These are phyloP conservation scores for Flaveria floridana DNA, from an alignment of 140 eudicot species.

Conservation along the genomic window DNA sequence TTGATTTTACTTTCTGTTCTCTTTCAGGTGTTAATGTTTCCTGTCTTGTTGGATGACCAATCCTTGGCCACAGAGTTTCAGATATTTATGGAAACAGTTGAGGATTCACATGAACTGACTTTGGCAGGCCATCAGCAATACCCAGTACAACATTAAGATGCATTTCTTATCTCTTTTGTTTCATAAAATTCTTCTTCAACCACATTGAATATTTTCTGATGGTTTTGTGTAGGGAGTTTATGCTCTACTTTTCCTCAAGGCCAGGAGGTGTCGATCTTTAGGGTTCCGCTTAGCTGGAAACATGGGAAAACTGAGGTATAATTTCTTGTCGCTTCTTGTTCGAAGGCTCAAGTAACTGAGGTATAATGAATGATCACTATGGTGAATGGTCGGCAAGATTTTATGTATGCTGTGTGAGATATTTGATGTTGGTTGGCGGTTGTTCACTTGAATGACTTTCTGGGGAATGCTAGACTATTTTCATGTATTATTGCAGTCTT, in stretches of 20 bases:
- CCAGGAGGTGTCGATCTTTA: constrained; percentile 78
- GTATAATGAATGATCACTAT: not conserved
- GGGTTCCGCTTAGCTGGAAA: constrained; percentile 82
- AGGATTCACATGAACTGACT: constrained; percentile 72
- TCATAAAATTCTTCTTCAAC: constrained; percentile 17
- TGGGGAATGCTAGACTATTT: constrained; percentile 14
- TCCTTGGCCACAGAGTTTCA: constrained; percentile 64
- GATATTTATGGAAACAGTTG: constrained; percentile 72
- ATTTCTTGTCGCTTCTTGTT: constrained; percentile 13
- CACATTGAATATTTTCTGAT: constrained; percentile 12
- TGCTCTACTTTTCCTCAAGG: constrained; percentile 76
- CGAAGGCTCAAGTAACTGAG: not conserved
- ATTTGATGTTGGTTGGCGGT: constrained; percentile 8
- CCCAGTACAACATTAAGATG: constrained; percentile 51
- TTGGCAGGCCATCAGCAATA: constrained; percentile 78
- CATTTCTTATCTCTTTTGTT: constrained; percentile 13
- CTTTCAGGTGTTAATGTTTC: constrained; percentile 77
- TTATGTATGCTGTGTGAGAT: constrained; percentile 1
- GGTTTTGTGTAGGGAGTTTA: constrained; percentile 69
- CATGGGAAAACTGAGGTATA: constrained; percentile 81
- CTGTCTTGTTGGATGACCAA: constrained; percentile 81
- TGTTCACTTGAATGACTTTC: not conserved
- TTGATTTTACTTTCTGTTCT: not conserved
- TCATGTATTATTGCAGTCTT: not conserved
- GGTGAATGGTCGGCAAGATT: constrained; percentile 11